Conservation (phyloP, 345 rosid genomes). For the Rhizophora mangle region DNA sequence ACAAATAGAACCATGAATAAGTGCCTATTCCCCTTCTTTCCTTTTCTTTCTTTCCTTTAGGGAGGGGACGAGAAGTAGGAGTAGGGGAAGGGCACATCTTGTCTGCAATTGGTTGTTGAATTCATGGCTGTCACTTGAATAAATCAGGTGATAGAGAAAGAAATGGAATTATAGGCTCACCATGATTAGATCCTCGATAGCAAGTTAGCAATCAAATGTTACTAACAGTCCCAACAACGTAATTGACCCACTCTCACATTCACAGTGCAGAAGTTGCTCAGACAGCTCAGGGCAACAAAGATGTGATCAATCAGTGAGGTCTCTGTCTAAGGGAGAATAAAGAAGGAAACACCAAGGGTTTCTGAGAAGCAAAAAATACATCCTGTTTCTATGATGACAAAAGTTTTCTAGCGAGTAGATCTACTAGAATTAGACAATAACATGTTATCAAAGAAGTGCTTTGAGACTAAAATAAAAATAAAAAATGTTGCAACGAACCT, state of each 20-base stretch:
- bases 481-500: constrained; percentile 36
- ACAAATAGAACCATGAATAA: neutral
- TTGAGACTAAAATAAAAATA: constrained; percentile 8
- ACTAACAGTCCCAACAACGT: neutral
- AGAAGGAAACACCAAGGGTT: neutral
- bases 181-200: neutral
- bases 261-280: neutral
- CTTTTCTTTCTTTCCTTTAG: too few relatives aligned
- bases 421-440: neutral
- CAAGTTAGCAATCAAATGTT: neutral
- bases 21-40: neutral
- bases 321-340: neutral
- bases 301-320: constrained; percentile 4
- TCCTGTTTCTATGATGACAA: constrained; percentile 10
- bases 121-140: neutral
- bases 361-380: neutral
- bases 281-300: neutral
- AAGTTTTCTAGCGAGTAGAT: constrained; percentile 4
- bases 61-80: too few relatives aligned
- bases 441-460: neutral
- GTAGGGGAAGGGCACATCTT: neutral
- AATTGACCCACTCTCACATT: neutral
- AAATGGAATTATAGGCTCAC: too few relatives aligned
- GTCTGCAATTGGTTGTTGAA: neutral
- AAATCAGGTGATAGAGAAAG: neutral